Conservation (phyloP, 495 filamentous ascomycete species). For the Aspergillus bridgeri region DNA sequence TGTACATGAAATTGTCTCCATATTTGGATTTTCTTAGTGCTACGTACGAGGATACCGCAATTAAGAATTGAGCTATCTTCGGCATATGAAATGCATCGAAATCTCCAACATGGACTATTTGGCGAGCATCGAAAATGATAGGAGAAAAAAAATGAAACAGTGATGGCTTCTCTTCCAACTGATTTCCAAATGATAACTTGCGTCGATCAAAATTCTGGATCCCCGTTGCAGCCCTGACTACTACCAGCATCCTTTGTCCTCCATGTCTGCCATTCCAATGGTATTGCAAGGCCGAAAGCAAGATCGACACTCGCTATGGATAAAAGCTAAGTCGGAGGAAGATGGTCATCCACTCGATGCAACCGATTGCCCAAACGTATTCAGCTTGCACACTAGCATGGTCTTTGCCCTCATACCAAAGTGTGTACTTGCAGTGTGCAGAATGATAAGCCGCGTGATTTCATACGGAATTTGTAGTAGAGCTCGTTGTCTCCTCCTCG, state of each 20-base stretch:
- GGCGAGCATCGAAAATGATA: background rate
- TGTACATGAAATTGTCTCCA: no score
- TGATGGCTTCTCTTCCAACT: background rate
- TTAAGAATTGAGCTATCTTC: background rate
- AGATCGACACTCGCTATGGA: background rate
- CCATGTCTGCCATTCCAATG: no score
- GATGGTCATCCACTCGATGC: background rate
- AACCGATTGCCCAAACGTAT: conserved; percentile 18
- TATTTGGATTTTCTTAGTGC: no score
- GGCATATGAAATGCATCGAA: background rate
- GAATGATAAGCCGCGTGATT: conserved; percentile 25
- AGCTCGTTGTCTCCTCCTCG: conserved; percentile 18
- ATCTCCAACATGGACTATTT: background rate
- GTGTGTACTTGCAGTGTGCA: conserved; percentile 25
- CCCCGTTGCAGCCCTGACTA: no score
- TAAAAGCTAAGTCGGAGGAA: background rate
- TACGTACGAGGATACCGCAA: no score
- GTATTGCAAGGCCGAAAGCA: background rate
- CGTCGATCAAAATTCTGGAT: no score
- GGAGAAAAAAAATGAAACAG: background rate
- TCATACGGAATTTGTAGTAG: conserved; percentile 24
- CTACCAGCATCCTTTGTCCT: no score
- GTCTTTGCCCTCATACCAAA: conserved; percentile 22
- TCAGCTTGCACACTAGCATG: conserved; percentile 25
- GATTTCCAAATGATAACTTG: no score